Percentiles rank a stretch among this genome's conserved stretches.
These are phyloP conservation scores for Leptographium procerum DNA, from an alignment of 2,329 filamentous ascomycete species.

Conservation along the genomic window DNA sequence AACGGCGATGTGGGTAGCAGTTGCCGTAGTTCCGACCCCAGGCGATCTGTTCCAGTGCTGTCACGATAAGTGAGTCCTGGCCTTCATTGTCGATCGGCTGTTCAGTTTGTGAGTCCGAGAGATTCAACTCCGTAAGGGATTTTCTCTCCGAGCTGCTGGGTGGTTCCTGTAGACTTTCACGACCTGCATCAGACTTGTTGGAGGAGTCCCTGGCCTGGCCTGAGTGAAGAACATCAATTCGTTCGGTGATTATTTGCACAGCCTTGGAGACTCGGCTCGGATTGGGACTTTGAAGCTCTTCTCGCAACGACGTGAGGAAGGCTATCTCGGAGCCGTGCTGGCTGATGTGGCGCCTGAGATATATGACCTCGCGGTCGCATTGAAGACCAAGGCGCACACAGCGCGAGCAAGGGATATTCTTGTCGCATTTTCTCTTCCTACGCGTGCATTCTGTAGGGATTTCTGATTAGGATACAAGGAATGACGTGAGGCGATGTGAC, in stretches of 20 bases:
- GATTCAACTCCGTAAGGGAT: neutral
- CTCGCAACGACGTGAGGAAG: constrained; percentile 10
- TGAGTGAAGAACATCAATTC: constrained; percentile 9
- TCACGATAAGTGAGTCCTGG: constrained; percentile 17
- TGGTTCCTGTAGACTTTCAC: neutral
- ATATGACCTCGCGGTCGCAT: constrained; percentile 13
- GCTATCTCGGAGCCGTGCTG: constrained; percentile 13
- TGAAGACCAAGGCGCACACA: constrained; percentile 11
- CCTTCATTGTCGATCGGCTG: neutral
- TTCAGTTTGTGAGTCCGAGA: neutral
- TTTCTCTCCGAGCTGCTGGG: neutral
- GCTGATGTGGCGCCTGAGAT: constrained; percentile 10
- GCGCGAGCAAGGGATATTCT: constrained; percentile 13
- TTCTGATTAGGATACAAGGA: neutral
- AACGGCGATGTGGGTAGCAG: constrained; percentile 16
- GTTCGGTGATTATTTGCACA: constrained; percentile 6
- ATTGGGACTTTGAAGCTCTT: constrained; percentile 6
- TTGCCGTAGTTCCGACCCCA: constrained; percentile 24
- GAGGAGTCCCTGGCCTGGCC: neutral
- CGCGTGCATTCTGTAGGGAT: constrained; percentile 12
- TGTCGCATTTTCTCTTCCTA: constrained; percentile 14
- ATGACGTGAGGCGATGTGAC: neutral
- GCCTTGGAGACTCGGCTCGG: constrained; percentile 1
- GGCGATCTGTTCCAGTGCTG: constrained; percentile 24
- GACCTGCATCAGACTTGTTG: neutral